Percentiles rank a stretch among this genome's conserved stretches.
Conservation (phyloP, 2,329 filamentous ascomycete species). For the Trichophyton benhamiae region DNA sequence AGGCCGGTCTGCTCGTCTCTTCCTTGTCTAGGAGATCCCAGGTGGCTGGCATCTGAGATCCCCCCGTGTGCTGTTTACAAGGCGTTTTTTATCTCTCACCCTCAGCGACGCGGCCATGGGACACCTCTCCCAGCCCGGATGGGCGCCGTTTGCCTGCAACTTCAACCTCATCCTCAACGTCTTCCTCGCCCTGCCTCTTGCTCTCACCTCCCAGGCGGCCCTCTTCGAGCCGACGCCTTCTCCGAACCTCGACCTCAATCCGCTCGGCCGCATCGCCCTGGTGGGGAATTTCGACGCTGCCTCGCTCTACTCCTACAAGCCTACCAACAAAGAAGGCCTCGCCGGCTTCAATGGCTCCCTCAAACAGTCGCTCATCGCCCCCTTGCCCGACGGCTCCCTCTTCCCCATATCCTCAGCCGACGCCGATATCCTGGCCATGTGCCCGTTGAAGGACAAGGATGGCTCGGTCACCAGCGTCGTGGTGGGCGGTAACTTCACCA, state of each 20-base stretch:
- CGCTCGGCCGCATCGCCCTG: constrained; percentile 71
- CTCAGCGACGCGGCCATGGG: not conserved
- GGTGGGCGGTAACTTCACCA: constrained; percentile 91
- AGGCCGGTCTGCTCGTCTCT: not conserved
- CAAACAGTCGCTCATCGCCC: constrained; percentile 65
- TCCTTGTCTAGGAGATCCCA: not conserved
- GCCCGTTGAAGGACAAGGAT: constrained; percentile 56
- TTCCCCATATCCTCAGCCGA: constrained; percentile 63
- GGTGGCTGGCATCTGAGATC: too few relatives aligned
- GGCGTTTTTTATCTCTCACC: too few relatives aligned
- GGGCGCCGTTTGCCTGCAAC: not conserved
- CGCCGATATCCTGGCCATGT: constrained; percentile 80
- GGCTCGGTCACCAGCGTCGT: constrained; percentile 62
- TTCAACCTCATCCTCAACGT: not conserved
- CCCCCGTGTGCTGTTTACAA: too few relatives aligned
- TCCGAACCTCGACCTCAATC: constrained; percentile 53
- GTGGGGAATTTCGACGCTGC: constrained; percentile 84
- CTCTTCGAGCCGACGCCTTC: constrained; percentile 26
- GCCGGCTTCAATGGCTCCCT: constrained; percentile 24
- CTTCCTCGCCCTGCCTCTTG: constrained; percentile 6
- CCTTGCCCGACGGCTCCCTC: constrained; percentile 76
- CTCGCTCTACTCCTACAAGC: constrained; percentile 75
- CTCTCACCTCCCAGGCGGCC: constrained; percentile 20
- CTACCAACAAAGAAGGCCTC: constrained; percentile 53
- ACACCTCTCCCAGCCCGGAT: constrained; percentile 20